Percentiles rank a stretch among this genome's conserved stretches.
Conservation (phyloP, 1,284 basidiomycete genomes). For the Laetiporus sulphureus region DNA sequence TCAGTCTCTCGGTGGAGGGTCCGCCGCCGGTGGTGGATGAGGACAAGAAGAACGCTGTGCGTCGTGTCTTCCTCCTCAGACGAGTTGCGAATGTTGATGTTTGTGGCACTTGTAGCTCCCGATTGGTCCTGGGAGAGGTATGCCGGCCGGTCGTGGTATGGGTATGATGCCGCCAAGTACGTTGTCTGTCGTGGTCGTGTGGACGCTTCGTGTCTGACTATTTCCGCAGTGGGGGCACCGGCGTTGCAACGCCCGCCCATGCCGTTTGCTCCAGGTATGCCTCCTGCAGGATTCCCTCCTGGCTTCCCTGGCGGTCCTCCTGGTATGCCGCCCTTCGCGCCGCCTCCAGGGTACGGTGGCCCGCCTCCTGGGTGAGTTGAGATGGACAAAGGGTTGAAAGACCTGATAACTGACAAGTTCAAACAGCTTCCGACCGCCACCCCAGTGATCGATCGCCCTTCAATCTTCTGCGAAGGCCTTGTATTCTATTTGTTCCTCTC, state of each 20-base stretch:
- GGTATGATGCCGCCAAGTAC: slow-evolving; percentile 89
- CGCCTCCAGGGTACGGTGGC: slow-evolving; percentile 72
- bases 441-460: slow-evolving; percentile 20
- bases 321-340: slow-evolving; percentile 45
- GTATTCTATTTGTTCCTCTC: slow-evolving; percentile 21
- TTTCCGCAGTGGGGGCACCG: slow-evolving; percentile 52
- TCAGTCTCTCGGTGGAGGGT: slow-evolving; percentile 92
- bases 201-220: slow-evolving; percentile 9
- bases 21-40: slow-evolving; percentile 91
- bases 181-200: slow-evolving; percentile 26
- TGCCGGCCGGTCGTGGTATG: slow-evolving; percentile 96
- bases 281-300: slow-evolving; percentile 79
- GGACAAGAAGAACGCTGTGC: slow-evolving; percentile 74
- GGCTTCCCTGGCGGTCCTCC: slow-evolving; percentile 54
- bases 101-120: slow-evolving; percentile 54
- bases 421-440: slow-evolving; percentile 55
- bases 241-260: slow-evolving; percentile 77
- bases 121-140: slow-evolving; percentile 88
- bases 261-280: slow-evolving; percentile 77
- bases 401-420: no score
- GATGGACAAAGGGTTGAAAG: no score
- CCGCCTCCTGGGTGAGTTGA: slow-evolving; percentile 78
- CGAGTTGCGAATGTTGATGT: background rate
- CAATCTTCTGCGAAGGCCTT: no score
- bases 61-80: slow-evolving; percentile 10